A percentile compares a stretch with the other conserved stretches of the same genome.
Evolutionary conservation across 352 stramenopile genomes (phyloP).

Genomic region (Phytophthora sojae): DNA sequence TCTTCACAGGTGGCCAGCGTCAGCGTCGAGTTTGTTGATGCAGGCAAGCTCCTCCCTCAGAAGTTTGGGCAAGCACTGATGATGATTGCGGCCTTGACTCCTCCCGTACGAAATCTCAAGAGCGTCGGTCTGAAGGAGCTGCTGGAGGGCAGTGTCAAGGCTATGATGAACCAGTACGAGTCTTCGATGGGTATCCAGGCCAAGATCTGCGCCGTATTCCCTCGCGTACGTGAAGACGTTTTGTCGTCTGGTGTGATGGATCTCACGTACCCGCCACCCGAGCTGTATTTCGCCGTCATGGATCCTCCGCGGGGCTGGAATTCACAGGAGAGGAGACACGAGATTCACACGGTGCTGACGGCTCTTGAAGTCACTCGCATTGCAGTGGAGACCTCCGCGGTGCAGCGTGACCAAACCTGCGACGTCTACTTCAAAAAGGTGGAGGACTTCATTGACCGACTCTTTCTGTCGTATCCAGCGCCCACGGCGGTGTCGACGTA

Average conservation of each 20-base stretch:
- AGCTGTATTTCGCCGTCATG: conserved; percentile 51
- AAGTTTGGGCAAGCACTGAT: conserved; percentile 43
- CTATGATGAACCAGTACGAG: conserved; percentile 43
- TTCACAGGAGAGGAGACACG: conserved; percentile 35
- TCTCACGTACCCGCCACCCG: conserved; percentile 42
- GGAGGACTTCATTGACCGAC: conserved; percentile 58
- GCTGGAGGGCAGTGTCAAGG: conserved; percentile 43
- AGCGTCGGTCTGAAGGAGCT: conserved; percentile 54
- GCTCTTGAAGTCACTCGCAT: conserved; percentile 43
- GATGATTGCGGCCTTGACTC: conserved; percentile 35
- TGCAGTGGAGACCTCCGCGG: conserved; percentile 8
- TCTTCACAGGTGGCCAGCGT: conserved; percentile 29
- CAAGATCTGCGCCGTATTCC: conserved; percentile 34
- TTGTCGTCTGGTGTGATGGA: conserved; percentile 43
- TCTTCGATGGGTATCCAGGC: conserved; percentile 38
- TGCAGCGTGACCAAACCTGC: conserved; percentile 52
- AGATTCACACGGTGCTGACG: conserved; percentile 39
- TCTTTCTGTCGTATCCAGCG: conserved; percentile 49
- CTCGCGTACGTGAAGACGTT: conserved; percentile 40
- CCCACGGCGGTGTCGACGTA: conserved; percentile 49
- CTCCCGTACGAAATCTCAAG: conserved; percentile 29
- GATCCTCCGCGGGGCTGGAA: conserved; percentile 50
- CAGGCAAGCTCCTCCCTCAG: conserved; percentile 19
- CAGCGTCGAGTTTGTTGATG: conserved; percentile 35
- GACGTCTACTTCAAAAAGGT: conserved; percentile 65